Base-by-base conservation (phyloP, 2,329 filamentous ascomycete species). In the Corinectria fuckeliana region DNA sequence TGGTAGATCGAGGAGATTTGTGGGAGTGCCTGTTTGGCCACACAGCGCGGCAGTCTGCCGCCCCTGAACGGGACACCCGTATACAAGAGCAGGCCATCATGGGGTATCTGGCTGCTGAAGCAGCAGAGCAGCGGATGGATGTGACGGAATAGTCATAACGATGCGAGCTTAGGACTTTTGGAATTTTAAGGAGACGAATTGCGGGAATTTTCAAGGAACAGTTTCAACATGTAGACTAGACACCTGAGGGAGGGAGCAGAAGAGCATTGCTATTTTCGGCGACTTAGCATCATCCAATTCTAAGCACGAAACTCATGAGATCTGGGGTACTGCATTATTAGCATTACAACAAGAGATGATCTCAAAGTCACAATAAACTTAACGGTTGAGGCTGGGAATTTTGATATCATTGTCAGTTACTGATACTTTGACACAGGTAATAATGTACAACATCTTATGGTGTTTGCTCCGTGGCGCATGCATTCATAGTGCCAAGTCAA, bases 11-110 rank as follows among this genome's bases (percentile, higher is more conserved):
- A 63, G 84, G 87, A 11, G 94, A 97, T 73, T 72, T 98, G 41
- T 97, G 93, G 94, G 86, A 87, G 63, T 98, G 94, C 75, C 78
- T 97, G 1, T 97, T 97, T 80, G 91, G 91, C 1, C 76, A 80
- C 48, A 81, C 82, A 14, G 71, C 72, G 32, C 76, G 74, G 20
- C 63, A 39, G n/a, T 59, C 70, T 72, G 32, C 68, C 20, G 55
- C 50, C 32, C 54, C 54, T 4, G 58, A 63, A 52, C 52, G 56
- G 4, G 74, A 76, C 28, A 71, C 65, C 3, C 66, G 69, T 11
- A 34, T 72, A 13, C 69, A 74, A 23, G 74, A 77, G 48, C 67
- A 71, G 42, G 75, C 72, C 1, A 75, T 79, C 14, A 75, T 75
- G 69, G 72, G 75, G 21, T 80, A 81, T 54, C 65, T 85, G 21